Conservation (phyloP, 202 grass and related monocot genomes). For the Elaeis oleifera region DNA sequence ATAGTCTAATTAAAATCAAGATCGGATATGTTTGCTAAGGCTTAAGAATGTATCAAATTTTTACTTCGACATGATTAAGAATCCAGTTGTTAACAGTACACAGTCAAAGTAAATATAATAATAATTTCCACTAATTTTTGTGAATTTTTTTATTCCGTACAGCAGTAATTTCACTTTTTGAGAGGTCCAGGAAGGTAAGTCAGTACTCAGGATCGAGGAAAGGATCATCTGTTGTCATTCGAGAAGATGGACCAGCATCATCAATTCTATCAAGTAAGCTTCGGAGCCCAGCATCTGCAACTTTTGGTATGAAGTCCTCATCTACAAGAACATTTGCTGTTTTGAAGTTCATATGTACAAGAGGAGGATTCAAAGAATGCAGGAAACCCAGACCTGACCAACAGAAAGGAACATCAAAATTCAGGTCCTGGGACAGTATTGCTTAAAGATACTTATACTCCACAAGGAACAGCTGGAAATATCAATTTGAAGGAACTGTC, state of each 20-base stretch:
- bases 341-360: conserved; percentile 87
- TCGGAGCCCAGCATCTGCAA: conserved; percentile 73
- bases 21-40: no score
- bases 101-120: no score
- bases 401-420: conserved; percentile 11
- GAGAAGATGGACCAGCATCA: conserved; percentile 32
- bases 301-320: conserved; percentile 76
- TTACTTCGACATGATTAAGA: no score
- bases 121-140: no score
- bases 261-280: conserved; percentile 64
- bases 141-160: no score
- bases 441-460: no score
- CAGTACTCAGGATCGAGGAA: conserved; percentile 82
- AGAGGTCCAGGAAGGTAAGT: neutral
- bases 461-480: no score
- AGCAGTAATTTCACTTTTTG: no score
- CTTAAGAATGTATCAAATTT: no score
- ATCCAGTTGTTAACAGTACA: no score
- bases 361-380: conserved; percentile 73
- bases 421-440: no score
- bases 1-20: neutral
- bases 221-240: conserved; percentile 34
- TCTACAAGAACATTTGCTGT: conserved; percentile 87
- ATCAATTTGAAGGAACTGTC: no score
- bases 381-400: conserved; percentile 64